A percentile compares a stretch with the other conserved stretches of the same genome.
Evolutionary conservation across 2,329 filamentous ascomycete species (phyloP).

Genomic region (Periconia macrospinosa): DNA sequence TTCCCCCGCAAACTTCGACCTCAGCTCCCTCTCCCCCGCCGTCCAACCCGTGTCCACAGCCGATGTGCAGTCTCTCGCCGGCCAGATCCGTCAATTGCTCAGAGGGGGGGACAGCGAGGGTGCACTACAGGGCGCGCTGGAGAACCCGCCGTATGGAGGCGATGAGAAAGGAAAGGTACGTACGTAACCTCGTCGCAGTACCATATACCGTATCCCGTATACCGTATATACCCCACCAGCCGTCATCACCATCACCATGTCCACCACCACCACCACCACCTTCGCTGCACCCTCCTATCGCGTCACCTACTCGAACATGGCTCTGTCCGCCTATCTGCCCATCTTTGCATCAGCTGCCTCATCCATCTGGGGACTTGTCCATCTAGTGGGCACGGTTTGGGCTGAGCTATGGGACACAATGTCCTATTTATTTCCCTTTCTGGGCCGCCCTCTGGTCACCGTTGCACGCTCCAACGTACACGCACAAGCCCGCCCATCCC

Average conservation of each 20-base stretch:
- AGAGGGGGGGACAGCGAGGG: slow-evolving; percentile 86
- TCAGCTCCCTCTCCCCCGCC: slow-evolving; percentile 77
- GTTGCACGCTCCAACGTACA: background rate
- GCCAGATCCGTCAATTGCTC: slow-evolving; percentile 84
- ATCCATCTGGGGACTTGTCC: background rate
- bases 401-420: background rate
- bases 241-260: slow-evolving; percentile 4
- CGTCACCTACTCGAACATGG: no score
- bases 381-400: background rate
- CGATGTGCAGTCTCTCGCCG: slow-evolving; percentile 75
- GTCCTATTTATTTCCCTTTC: background rate
- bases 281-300: no score
- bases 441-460: slow-evolving; percentile 7
- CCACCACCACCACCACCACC: slow-evolving; percentile 7
- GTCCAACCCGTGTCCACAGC: slow-evolving; percentile 73
- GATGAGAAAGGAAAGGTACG: slow-evolving; percentile 57
- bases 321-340: slow-evolving; percentile 1
- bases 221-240: background rate
- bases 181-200: slow-evolving; percentile 6
- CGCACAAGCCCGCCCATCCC: slow-evolving; percentile 14
- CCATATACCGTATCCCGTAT: slow-evolving; percentile 13
- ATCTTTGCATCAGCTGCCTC: background rate
- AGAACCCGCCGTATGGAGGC: slow-evolving; percentile 75
- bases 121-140: slow-evolving; percentile 79
- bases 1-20: slow-evolving; percentile 88